Base-by-base conservation (phyloP, 2,329 filamentous ascomycete species). In the Cladosporium sp. region DNA sequence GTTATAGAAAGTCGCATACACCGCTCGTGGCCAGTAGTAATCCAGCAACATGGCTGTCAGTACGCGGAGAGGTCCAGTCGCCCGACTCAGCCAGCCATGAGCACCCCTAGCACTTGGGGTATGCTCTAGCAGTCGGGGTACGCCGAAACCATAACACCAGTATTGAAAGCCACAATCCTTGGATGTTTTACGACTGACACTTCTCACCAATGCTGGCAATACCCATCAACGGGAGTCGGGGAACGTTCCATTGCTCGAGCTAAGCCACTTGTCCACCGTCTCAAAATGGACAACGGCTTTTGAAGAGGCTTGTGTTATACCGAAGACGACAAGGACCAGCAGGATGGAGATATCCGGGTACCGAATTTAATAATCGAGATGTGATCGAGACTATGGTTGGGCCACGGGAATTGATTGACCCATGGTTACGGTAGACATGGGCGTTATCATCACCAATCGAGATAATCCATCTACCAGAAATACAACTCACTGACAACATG, bases 131-230 rank as follows among this genome's bases (percentile, higher is more conserved):
- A n/a, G n/a, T n/a, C n/a, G n/a, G n/a, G n/a, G n/a, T n/a, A n/a
- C n/a, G n/a, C n/a, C n/a, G n/a, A n/a, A n/a, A n/a, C n/a, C n/a
- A n/a, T n/a, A n/a, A n/a, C n/a, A n/a, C n/a, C n/a, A n/a, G n/a
- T n/a, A n/a, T n/a, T n/a, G n/a, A n/a, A 43, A 43, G 41, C 41
- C 41, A 43, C 41, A 25, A 12, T 8, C 29, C 15, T 22, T 15
- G 15, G 11, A 29, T 8, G 12, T 19, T 18, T 7, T 25, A 11
- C 19, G 4, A 20, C 27, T 32, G 40, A 20, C 11, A 3, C 25
- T 42, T 32, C 7, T 42, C 25, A 18, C n/a, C 40, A 32, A n/a
- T n/a, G n/a, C n/a, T n/a, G n/a, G n/a, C n/a, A 4, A 42, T 30
- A 1, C 27, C 30, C 8, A 9, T 9, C 15, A 38, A 9, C 15